Conservation (phyloP, 768 basidiomycete species). For the Collybiopsis confluens region DNA sequence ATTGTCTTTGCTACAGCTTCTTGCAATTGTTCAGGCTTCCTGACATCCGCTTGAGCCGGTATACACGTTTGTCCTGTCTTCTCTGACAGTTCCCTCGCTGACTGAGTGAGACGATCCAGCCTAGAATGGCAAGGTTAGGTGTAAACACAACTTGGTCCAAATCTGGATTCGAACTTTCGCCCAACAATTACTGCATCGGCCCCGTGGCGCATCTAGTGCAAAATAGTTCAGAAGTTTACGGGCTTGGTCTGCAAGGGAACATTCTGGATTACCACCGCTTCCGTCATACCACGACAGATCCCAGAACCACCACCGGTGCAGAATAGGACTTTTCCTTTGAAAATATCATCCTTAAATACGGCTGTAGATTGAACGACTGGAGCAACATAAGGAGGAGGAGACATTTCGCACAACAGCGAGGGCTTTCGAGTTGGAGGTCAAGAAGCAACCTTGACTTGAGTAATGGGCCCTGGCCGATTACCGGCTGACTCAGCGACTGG, state of each 20-base stretch:
- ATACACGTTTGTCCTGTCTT: constrained; percentile 72
- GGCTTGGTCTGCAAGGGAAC: too few species aligned
- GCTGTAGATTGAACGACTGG: constrained; percentile 50
- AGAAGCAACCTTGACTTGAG: too few species aligned
- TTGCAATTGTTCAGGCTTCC: constrained; percentile 66
- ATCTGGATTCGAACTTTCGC: constrained; percentile 57
- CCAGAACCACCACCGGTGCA: constrained; percentile 92
- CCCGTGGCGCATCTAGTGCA: constrained; percentile 83
- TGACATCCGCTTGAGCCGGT: constrained; percentile 76
- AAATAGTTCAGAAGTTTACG: too few species aligned
- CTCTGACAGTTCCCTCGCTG: constrained; percentile 67
- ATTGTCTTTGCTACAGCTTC: constrained; percentile 75
- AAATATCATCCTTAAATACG: constrained; percentile 75
- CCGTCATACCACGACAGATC: constrained; percentile 87
- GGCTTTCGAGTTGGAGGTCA: too few species aligned
- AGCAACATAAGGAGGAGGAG: constrained; percentile 36
- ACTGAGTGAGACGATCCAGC: constrained; percentile 57
- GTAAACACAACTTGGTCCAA: too few species aligned
- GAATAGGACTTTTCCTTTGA: constrained; percentile 87
- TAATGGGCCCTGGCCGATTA: too few species aligned
- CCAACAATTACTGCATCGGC: constrained; percentile 80
- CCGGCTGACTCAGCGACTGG: background rate
- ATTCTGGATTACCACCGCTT: constrained; percentile 79
- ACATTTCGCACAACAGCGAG: too few species aligned
- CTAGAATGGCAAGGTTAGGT: background rate